phyloP scores from a whole-genome alignment of 805 yeast species.

The Ogataea paradorogensis region DNA sequence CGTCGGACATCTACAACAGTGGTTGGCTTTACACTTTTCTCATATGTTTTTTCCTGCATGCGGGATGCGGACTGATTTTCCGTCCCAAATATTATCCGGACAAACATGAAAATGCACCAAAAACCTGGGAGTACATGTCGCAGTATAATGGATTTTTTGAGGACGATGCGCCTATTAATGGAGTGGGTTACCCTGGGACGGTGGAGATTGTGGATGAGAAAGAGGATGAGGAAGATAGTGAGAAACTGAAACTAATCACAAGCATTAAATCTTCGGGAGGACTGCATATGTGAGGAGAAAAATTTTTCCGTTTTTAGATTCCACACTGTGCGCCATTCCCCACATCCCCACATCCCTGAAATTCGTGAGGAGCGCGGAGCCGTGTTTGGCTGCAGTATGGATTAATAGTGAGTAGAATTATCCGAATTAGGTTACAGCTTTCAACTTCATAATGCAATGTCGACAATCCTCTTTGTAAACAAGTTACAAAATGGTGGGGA shows the following conservation, averaged over 20 bases:
- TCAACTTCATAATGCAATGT: slow-evolving; percentile 2
- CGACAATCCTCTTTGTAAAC: neutral
- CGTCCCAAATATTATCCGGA: slow-evolving; percentile 22
- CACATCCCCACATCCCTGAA: neutral
- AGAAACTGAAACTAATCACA: slow-evolving; percentile 14
- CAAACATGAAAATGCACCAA: slow-evolving; percentile 20
- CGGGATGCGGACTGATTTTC: slow-evolving; percentile 13
- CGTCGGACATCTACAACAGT: slow-evolving; percentile 23
- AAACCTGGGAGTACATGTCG: slow-evolving; percentile 23
- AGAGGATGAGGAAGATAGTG: slow-evolving; percentile 3
- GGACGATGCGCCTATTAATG: slow-evolving; percentile 26
- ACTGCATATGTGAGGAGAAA: slow-evolving; percentile 9
- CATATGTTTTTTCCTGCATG: slow-evolving; percentile 16
- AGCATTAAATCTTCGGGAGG: slow-evolving; percentile 21
- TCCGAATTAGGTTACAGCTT: slow-evolving; percentile 5
- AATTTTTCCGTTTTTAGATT: slow-evolving; percentile 2
- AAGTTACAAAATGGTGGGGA: slow-evolving; percentile 7
- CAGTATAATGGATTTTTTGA: slow-evolving; percentile 25
- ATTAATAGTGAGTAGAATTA: slow-evolving; percentile 1
- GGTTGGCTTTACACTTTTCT: slow-evolving; percentile 27
- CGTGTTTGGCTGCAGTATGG: slow-evolving; percentile 1
- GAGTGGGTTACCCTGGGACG: slow-evolving; percentile 22
- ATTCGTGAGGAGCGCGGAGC: neutral
- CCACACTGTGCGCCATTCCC: neutral
- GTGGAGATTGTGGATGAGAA: slow-evolving; percentile 2